Base-by-base conservation (phyloP, 2,329 filamentous ascomycete genomes). In the Colletotrichum endophyticum region DNA sequence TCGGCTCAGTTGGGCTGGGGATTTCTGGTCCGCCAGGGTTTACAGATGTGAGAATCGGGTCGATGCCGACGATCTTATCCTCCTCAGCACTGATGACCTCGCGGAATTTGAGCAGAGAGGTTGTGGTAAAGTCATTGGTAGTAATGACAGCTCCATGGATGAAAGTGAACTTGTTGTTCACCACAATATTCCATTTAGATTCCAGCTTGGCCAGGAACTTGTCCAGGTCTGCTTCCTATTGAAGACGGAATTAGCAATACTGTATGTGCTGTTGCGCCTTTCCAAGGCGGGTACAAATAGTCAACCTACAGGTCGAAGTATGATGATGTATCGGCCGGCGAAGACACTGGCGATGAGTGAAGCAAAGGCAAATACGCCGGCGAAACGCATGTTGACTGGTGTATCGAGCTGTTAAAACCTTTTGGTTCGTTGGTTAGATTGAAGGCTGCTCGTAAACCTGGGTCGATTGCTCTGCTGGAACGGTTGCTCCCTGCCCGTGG, bases 81-180 rank as follows among this genome's bases (percentile, higher is more conserved):
- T 19, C 9, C 36, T 78, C 72, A 6, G 57, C 70, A 8, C 6
- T 12, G 16, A 30, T 7, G 19, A 78, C 76, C 59, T 77, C 73
- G 4, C 27, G 63, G 30, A 71, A 74, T 5, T 19, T 22, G 11
- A 15, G 8, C 28, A 78, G 27, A 4, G 36, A 25, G 22, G 25
- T 13, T 28, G 59, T n/a, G 34, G 66, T 73, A 19, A 71, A 70
- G 5, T 15, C 22, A 15, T 68, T 36, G 36, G 74, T 75, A 34
- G 61, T 27, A 34, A 79, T 67, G 32, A 72, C 69, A 36, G 70
- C 62, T 19, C 77, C 75, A 57, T 70, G 27, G 22, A 70, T 44
- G 16, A 2, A 27, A n/a, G 5, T n/a, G 12, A n/a, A 27, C 15
- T 27, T 71, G 19, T 25, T 53, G 70, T n/a, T 25, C 7, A 76